phyloP scores from a whole-genome alignment of 495 filamentous ascomycete species.

The Xylaria longipes region DNA sequence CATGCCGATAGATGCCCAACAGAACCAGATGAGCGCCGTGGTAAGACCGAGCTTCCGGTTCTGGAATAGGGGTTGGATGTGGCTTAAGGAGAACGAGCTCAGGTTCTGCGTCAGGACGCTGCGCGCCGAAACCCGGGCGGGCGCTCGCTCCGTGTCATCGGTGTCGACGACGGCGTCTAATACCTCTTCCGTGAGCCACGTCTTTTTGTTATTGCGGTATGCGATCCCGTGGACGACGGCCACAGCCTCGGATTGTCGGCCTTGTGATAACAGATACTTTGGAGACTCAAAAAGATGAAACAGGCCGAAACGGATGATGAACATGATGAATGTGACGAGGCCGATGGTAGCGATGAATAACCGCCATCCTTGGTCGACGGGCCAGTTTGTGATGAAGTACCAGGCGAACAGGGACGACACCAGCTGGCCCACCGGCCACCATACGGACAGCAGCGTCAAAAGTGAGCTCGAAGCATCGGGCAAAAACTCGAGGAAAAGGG shows the following conservation, averaged over 20 bases:
- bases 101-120: conserved; percentile 47
- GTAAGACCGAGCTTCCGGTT: conserved; percentile 54
- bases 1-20: conserved; percentile 62
- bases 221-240: conserved; percentile 79
- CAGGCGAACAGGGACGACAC: conserved; percentile 77
- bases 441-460: conserved; percentile 75
- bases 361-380: conserved; percentile 78
- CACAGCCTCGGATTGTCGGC: conserved; percentile 76
- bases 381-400: conserved; percentile 74
- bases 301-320: conserved; percentile 75
- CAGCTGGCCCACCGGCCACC: conserved; percentile 81
- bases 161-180: conserved; percentile 59
- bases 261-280: conserved; percentile 78
- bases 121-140: conserved; percentile 39
- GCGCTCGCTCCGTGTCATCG: conserved; percentile 31
- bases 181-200: conserved; percentile 65
- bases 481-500: conserved; percentile 80
- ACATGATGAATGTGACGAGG: conserved; percentile 73
- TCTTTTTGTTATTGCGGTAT: conserved; percentile 67
- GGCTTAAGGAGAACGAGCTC: conserved; percentile 51
- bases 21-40: conserved; percentile 63
- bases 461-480: conserved; percentile 78
- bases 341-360: conserved; percentile 76
- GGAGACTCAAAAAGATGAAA: conserved; percentile 87
- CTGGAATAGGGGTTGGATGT: conserved; percentile 56